Base-by-base conservation (phyloP, 2,329 filamentous ascomycete species). In the Ascocoryne sarcoides region DNA sequence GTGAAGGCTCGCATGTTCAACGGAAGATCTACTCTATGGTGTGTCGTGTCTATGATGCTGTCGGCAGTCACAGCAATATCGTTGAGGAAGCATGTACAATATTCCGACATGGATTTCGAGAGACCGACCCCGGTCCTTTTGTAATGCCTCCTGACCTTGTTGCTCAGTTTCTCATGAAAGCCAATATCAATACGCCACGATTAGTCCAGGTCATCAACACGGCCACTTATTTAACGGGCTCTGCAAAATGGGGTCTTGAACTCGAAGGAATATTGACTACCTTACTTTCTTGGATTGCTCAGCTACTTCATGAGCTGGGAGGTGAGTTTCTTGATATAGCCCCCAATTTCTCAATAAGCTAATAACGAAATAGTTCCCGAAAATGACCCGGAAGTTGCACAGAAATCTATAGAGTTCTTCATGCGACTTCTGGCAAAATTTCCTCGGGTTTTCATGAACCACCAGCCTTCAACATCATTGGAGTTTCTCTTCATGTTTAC, bases 51-150 rank as follows among this genome's bases (percentile, higher is more conserved):
- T 63, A 67, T n/a, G 60, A 67, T 37, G 58, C 73, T 0, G 79
- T 87, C 33, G 70, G 67, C 3, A 63, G 61, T 2, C 77, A 74
- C 42, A 72, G 76, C 16, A 85, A 89, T 49, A 72, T 86, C 9
- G 71, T 82, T 16, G 84, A 89, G 53, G 70, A 76, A 3, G 76
- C 81, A 23, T 92, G 85, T 61, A 71, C 70, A 42, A 75, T 89
- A 35, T 69, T 90, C 36, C 76, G 79, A 30, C 74, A 78, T 15
- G 86, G 86, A 0, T 89, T 89, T 54, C 79, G 79, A 1, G 86
- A 93, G 59, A 73, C 70, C 0, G 73, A 78, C 18, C 75, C 82
- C 3, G 85, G 85, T 0, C 82, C 84, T 1, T 90, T 92, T 52
- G 84, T 89, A 7, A 76, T 93, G 45, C 72, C 80, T 2, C 69